Evolutionary conservation across 371 early-diverging fungal genomes (phyloP).

Genomic region (Dinochytrium kinnereticum): DNA sequence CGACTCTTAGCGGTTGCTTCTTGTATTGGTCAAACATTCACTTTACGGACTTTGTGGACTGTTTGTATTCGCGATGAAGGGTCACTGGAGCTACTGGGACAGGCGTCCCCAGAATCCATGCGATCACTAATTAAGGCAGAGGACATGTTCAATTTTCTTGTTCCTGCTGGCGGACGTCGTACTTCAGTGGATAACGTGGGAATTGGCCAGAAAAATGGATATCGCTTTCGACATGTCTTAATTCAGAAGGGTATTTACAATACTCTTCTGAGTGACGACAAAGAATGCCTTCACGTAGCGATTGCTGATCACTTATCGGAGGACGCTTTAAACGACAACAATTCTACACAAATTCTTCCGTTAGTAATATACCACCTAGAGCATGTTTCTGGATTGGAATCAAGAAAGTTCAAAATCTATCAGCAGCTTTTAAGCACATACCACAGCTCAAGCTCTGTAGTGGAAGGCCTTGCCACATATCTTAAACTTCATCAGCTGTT

Average conservation of each 20-base stretch:
- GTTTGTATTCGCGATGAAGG: conserved; percentile 7
- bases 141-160: not conserved
- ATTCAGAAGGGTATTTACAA: conserved; percentile 18
- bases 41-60: conserved; percentile 12
- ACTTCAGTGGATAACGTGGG: not conserved
- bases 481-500: not conserved
- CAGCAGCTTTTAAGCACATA: not conserved
- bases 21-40: conserved; percentile 19
- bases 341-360: not conserved
- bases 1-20: conserved; percentile 21
- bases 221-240: conserved; percentile 11
- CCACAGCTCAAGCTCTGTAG: not conserved
- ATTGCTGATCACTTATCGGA: conserved; percentile 9
- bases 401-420: not conserved
- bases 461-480: not conserved
- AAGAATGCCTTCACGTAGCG: not conserved
- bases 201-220: not conserved
- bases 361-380: not conserved
- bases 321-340: conserved; percentile 30
- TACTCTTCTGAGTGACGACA: not conserved
- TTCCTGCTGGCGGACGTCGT: not conserved
- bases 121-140: conserved; percentile 3
- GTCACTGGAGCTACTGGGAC: not conserved
- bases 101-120: not conserved
- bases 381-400: not conserved